These are phyloP conservation scores for Pseudogymnoascus sp. DNA, from an alignment of 2,329 filamentous ascomycete species.

Conservation along the genomic window DNA sequence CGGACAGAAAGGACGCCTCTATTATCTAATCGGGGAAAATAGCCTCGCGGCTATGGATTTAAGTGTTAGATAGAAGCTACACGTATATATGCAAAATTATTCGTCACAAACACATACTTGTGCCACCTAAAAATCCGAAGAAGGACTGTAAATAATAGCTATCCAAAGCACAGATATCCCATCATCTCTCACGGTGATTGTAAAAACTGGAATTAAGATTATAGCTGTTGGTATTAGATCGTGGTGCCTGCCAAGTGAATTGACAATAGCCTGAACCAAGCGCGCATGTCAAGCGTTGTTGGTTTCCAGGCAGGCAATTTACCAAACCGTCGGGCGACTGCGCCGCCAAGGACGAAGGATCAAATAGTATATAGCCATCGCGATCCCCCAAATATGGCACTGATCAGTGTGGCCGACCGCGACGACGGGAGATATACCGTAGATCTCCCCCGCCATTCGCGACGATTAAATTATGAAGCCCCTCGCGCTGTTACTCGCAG, in stretches of 20 bases:
- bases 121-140: too few species aligned
- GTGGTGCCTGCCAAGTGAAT: background rate
- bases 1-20: slow-evolving; percentile 21
- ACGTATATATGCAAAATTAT: background rate
- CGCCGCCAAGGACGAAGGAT: too few species aligned
- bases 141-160: background rate
- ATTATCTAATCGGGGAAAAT: slow-evolving; percentile 16
- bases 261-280: background rate
- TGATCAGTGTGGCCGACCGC: background rate
- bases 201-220: too few species aligned
- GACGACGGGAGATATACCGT: background rate
- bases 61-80: background rate
- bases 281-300: background rate
- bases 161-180: background rate
- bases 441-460: background rate
- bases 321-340: background rate
- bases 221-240: too few species aligned
- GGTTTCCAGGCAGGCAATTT: background rate
- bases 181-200: too few species aligned
- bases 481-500: background rate
- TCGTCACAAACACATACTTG: background rate
- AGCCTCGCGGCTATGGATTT: background rate
- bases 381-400: background rate
- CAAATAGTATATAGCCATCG: background rate
- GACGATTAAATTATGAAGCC: background rate